These are phyloP conservation scores for Candida maris DNA, from an alignment of 805 yeast species.

Conservation along the genomic window DNA sequence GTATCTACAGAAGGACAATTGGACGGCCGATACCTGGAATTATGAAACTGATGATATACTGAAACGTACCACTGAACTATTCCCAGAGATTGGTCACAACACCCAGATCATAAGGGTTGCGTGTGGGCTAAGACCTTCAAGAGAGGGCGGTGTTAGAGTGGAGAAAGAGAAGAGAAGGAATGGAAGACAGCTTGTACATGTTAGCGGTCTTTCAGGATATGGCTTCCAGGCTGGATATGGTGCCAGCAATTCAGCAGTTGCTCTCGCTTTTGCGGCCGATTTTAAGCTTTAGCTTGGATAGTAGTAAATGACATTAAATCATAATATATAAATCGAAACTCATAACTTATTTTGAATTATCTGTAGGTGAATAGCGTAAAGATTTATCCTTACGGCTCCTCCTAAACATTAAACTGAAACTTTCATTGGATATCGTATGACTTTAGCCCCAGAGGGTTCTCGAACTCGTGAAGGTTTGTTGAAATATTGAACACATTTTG, in stretches of 20 bases:
- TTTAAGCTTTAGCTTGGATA: too few species aligned
- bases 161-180: slow-evolving; percentile 47
- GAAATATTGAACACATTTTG: slow-evolving; percentile 33
- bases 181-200: slow-evolving; percentile 53
- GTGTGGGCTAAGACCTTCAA: slow-evolving; percentile 73
- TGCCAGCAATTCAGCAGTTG: slow-evolving; percentile 50
- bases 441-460: too few species aligned
- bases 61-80: slow-evolving; percentile 47
- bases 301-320: too few species aligned
- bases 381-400: too few species aligned
- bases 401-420: too few species aligned
- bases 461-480: slow-evolving; percentile 26
- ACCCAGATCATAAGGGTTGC: slow-evolving; percentile 59
- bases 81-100: slow-evolving; percentile 45
- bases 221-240: slow-evolving; percentile 68
- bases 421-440: too few species aligned
- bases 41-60: slow-evolving; percentile 46
- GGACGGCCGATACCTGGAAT: slow-evolving; percentile 53
- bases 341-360: too few species aligned
- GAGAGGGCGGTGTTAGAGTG: slow-evolving; percentile 72
- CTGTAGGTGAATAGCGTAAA: too few species aligned
- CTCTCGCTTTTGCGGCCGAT: slow-evolving; percentile 3
- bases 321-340: too few species aligned
- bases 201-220: slow-evolving; percentile 67
- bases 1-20: slow-evolving; percentile 58